These are phyloP conservation scores for Akebia trifoliata DNA, from an alignment of 164 flowering plant species.

Conservation along the genomic window DNA sequence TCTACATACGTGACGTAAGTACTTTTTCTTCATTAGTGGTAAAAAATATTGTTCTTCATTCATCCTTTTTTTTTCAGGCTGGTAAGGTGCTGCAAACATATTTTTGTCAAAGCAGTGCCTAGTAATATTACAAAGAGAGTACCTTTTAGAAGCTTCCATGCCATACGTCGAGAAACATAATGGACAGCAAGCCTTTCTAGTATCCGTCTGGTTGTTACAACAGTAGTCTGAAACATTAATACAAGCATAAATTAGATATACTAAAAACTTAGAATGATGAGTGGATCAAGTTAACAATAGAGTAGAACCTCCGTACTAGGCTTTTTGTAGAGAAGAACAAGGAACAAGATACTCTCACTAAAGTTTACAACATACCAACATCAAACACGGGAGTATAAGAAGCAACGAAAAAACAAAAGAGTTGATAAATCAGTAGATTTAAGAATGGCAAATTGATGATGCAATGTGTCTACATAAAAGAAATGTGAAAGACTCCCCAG, in stretches of 20 bases:
- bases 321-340: too few species aligned
- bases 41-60: too few species aligned
- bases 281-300: not conserved
- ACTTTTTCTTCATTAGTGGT: too few species aligned
- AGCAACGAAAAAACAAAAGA: not conserved
- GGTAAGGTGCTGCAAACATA: not conserved
- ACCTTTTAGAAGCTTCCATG: slow-evolving; percentile 99
- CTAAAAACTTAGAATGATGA: not conserved
- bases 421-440: not conserved
- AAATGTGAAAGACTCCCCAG: not conserved
- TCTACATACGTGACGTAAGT: too few species aligned
- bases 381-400: not conserved
- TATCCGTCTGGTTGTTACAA: slow-evolving; percentile 76
- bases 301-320: too few species aligned
- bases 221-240: slow-evolving; percentile 53
- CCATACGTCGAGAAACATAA: slow-evolving; percentile 73
- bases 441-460: not conserved
- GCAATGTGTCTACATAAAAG: not conserved
- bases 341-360: not conserved
- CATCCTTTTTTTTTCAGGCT: not conserved
- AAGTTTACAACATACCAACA: not conserved
- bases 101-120: not conserved
- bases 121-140: slow-evolving; percentile 6
- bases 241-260: slow-evolving; percentile 1
- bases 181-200: slow-evolving; percentile 82